Evolutionary conservation across 805 yeast species (phyloP).

Genomic region (Metschnikowia amazonensis): DNA sequence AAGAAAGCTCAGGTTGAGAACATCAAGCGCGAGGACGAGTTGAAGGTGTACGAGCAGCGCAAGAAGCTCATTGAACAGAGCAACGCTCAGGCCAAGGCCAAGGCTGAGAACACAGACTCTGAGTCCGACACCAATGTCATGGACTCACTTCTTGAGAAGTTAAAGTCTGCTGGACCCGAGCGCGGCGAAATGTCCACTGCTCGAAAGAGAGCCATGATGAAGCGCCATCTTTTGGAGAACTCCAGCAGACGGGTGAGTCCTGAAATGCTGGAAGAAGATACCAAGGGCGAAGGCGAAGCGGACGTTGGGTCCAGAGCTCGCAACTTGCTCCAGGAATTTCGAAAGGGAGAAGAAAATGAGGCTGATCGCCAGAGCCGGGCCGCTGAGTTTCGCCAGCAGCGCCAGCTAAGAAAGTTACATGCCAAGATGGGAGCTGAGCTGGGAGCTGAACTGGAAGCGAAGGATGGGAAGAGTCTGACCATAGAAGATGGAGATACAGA

Average conservation of each 20-base stretch:
- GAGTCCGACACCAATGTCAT: conserved; percentile 57
- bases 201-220: conserved; percentile 71
- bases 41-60: conserved; percentile 68
- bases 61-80: conserved; percentile 57
- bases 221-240: conserved; percentile 52
- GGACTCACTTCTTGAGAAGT: conserved; percentile 81
- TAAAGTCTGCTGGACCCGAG: conserved; percentile 80
- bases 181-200: conserved; percentile 78
- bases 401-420: conserved; percentile 15
- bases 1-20: conserved; percentile 65
- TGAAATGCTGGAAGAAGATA: conserved; percentile 2
- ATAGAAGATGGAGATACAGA: not conserved
- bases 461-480: not conserved
- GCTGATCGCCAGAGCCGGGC: conserved; percentile 9
- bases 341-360: conserved; percentile 29
- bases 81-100: conserved; percentile 23
- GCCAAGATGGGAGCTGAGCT: not conserved
- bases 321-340: conserved; percentile 55
- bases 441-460: not conserved
- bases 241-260: conserved; percentile 15
- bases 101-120: conserved; percentile 22
- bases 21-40: conserved; percentile 63
- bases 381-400: conserved; percentile 16
- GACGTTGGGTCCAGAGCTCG: conserved; percentile 62
- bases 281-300: conserved; percentile 20